Evolutionary conservation across 148 eudicot genomes (phyloP), one percentile per base, ranked within the genome.

Genomic region (Cornus florida): DNA sequence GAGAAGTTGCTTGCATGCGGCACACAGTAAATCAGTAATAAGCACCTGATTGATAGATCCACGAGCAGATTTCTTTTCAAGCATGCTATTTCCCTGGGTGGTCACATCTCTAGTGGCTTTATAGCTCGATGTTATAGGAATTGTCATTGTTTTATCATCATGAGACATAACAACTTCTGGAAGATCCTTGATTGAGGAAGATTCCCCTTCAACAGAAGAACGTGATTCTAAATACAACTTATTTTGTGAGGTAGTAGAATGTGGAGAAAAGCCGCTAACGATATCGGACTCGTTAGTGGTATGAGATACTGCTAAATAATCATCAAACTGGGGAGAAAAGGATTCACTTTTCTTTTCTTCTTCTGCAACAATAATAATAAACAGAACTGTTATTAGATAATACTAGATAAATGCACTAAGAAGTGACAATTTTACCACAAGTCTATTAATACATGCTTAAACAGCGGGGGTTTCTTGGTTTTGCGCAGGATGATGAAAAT

Each of bases 241-340:
- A 16, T 74, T 75, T 60, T 59, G 11, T 23, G 65, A 69, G 50
- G 71, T 62, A 77, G 65, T 69, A 56, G 77, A 79, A 73, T 70
- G 71, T 43, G 62, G 69, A 53, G 80, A 32, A 48, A 81, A 70
- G 22, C 60, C 69, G 77, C 70, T 73, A 39, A n/a, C 10, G 31
- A 28, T 71, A 67, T 50, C 62, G 50, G 72, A 28, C 39, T 81
- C 84, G 41, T 84, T 70, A 73, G 65, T 10, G 10, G 64, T 13
- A 35, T 69, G 28, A 74, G 76, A 74, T 56, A 38, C 67, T 16
- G 50, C 39, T 56, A 67, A 33, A 75, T 28, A n/a, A 53, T 57
- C 57, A 75, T 75, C 88, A 64, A 90, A 80, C 81, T 90, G 84
- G 13, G 91, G 95, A 46, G 95, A 92, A 79, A 84, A 87, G 78